These are phyloP conservation scores for Crithidia expoeki DNA, from an alignment of 208 protist genomes.

Conservation along the genomic window DNA sequence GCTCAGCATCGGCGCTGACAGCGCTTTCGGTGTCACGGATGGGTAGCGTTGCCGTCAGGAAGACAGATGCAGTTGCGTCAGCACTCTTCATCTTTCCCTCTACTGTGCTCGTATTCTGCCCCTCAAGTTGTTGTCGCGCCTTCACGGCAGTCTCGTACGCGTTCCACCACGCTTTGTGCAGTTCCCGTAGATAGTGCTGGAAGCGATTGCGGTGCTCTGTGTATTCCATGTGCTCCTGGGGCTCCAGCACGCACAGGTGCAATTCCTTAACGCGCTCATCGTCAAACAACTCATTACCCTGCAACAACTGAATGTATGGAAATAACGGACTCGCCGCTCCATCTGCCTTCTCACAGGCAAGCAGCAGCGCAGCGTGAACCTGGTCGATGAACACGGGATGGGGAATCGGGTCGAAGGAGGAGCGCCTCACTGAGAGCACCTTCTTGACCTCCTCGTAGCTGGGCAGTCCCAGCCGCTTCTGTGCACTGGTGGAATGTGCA, in stretches of 20 bases:
- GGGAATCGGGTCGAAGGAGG: conserved; percentile 59
- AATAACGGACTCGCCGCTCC: conserved; percentile 46
- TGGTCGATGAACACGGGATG: conserved; percentile 76
- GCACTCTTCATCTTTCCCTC: too few species aligned
- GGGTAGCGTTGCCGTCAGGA: too few species aligned
- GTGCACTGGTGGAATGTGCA: conserved; percentile 30
- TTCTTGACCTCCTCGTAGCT: conserved; percentile 35
- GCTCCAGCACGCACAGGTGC: conserved; percentile 65
- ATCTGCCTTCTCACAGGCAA: conserved; percentile 58
- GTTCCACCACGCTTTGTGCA: conserved; percentile 55
- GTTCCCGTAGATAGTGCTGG: conserved; percentile 49
- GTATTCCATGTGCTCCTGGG: conserved; percentile 62
- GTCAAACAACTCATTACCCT: conserved; percentile 39
- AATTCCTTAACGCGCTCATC: conserved; percentile 64
- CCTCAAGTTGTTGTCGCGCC: neutral
- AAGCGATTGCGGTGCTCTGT: conserved; percentile 58
- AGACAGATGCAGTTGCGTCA: too few species aligned
- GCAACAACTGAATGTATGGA: conserved; percentile 52
- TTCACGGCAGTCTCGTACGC: conserved; percentile 23
- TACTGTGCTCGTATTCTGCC: neutral
- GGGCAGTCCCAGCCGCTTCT: conserved; percentile 31
- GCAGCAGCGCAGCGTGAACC: conserved; percentile 55
- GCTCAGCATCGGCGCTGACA: too few species aligned
- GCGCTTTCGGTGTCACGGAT: too few species aligned
- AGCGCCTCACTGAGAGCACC: conserved; percentile 37